Conservation (phyloP, 2,329 filamentous ascomycete genomes). For the Diaporthe velutina region DNA sequence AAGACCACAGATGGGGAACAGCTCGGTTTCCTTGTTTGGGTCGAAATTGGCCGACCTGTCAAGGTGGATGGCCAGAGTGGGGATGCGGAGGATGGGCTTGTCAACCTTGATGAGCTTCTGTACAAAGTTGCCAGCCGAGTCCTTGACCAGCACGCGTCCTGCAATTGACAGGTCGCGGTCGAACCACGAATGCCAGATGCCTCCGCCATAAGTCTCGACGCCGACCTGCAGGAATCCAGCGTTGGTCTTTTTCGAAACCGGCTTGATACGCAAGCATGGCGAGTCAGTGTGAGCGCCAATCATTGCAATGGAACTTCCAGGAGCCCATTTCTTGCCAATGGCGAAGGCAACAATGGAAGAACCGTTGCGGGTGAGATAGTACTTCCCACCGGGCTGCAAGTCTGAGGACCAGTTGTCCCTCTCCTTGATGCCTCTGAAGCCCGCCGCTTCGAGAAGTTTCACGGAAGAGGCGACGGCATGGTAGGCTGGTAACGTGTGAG, state of each 20-base stretch:
- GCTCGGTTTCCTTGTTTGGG: slow-evolving; percentile 96
- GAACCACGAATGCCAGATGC: slow-evolving; percentile 99
- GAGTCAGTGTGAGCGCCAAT: slow-evolving; percentile 97
- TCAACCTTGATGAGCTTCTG: slow-evolving; percentile 92
- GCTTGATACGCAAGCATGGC: slow-evolving; percentile 91
- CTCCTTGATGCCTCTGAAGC: slow-evolving; percentile 91
- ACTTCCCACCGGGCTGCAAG: slow-evolving; percentile 89
- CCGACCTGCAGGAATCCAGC: slow-evolving; percentile 94
- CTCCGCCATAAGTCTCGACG: slow-evolving; percentile 96
- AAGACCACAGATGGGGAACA: slow-evolving; percentile 93
- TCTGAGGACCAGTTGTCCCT: slow-evolving; percentile 87
- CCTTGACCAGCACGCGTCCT: slow-evolving; percentile 85
- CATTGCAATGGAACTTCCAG: slow-evolving; percentile 92
- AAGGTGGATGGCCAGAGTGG: slow-evolving; percentile 93
- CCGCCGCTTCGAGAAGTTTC: slow-evolving; percentile 81
- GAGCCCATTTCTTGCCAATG: slow-evolving; percentile 89
- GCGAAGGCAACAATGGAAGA: slow-evolving; percentile 95
- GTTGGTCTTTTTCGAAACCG: slow-evolving; percentile 88
- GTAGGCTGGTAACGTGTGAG: slow-evolving; percentile 74
- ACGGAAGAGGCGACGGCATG: slow-evolving; percentile 89
- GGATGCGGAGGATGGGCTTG: slow-evolving; percentile 90
- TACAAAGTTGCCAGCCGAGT: slow-evolving; percentile 78
- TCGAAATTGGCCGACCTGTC: slow-evolving; percentile 87
- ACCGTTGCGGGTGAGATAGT: slow-evolving; percentile 94
- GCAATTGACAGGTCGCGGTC: slow-evolving; percentile 94